A percentile compares a stretch with the other conserved stretches of the same genome.
Evolutionary conservation across 805 yeast species (phyloP).

Genomic region (Saturnispora bothae): DNA sequence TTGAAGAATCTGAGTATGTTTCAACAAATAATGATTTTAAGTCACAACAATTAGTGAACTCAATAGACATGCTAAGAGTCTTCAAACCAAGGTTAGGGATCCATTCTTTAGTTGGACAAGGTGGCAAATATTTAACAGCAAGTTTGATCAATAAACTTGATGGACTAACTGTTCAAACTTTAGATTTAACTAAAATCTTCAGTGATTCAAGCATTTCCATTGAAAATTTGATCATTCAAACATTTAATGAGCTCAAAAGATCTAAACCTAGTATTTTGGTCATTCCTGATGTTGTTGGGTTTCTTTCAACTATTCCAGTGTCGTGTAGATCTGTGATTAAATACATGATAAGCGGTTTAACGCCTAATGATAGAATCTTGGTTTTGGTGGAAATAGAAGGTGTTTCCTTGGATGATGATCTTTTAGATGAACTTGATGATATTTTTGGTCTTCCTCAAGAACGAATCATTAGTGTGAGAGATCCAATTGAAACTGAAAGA

Average conservation of each 20-base stretch:
- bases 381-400: conserved; percentile 61
- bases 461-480: conserved; percentile 30
- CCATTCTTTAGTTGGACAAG: conserved; percentile 67
- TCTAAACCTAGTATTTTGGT: conserved; percentile 81
- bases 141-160: conserved; percentile 78
- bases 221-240: conserved; percentile 75
- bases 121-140: conserved; percentile 75
- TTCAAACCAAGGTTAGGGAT: conserved; percentile 76
- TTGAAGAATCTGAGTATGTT: conserved; percentile 61
- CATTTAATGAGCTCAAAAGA: conserved; percentile 77
- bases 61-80: conserved; percentile 38
- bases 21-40: conserved; percentile 52
- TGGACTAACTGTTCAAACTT: conserved; percentile 78
- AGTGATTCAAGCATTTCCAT: conserved; percentile 74
- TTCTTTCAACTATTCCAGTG: conserved; percentile 58
- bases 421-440: conserved; percentile 35
- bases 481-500: conserved; percentile 41
- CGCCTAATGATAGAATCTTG: conserved; percentile 62
- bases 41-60: conserved; percentile 49
- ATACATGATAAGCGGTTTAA: conserved; percentile 56
- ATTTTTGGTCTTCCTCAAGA: conserved; percentile 52
- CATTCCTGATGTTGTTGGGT: conserved; percentile 73
- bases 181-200: conserved; percentile 69
- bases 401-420: conserved; percentile 7
- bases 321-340: conserved; percentile 64